Evolutionary conservation across 768 basidiomycete genomes (phyloP).

Genomic region (Leccinum uliginosum): DNA sequence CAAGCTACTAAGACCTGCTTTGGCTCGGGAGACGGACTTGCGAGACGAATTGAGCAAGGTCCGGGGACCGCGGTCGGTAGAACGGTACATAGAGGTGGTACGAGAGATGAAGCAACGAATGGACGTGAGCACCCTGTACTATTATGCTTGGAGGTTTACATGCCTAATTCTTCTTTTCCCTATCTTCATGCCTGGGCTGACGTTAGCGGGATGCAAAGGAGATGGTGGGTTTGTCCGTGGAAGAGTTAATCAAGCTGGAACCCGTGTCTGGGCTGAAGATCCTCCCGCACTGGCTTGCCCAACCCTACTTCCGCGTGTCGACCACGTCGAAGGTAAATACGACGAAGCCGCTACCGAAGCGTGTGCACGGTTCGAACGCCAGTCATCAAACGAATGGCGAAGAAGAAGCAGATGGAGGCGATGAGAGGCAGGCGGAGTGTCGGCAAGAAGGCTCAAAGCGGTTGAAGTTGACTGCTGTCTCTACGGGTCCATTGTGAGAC

Average conservation of each 20-base stretch:
- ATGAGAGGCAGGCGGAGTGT: background rate
- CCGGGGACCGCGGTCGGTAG: constrained; percentile 21
- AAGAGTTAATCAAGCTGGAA: constrained; percentile 41
- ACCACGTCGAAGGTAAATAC: background rate
- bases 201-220: constrained; percentile 46
- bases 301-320: constrained; percentile 53
- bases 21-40: constrained; percentile 63
- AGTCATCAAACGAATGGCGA: background rate
- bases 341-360: constrained; percentile 6
- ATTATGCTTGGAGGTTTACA: background rate
- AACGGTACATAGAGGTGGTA: constrained; percentile 48
- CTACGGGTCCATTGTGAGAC: background rate
- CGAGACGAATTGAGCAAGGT: constrained; percentile 65
- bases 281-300: constrained; percentile 67
- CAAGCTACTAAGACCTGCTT: constrained; percentile 80
- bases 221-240: constrained; percentile 21
- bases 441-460: constrained; percentile 8
- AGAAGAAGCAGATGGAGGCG: background rate
- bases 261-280: constrained; percentile 44
- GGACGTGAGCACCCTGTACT: constrained; percentile 37
- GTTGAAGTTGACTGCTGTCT: constrained; percentile 1
- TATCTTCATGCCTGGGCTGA: background rate
- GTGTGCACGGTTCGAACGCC: background rate
- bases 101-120: constrained; percentile 57
- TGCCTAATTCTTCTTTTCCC: constrained; percentile 1